A percentile compares a stretch with the other conserved stretches of the same genome.
phyloP scores from a whole-genome alignment of 768 basidiomycete species.

The Pleurotus giganteus region DNA sequence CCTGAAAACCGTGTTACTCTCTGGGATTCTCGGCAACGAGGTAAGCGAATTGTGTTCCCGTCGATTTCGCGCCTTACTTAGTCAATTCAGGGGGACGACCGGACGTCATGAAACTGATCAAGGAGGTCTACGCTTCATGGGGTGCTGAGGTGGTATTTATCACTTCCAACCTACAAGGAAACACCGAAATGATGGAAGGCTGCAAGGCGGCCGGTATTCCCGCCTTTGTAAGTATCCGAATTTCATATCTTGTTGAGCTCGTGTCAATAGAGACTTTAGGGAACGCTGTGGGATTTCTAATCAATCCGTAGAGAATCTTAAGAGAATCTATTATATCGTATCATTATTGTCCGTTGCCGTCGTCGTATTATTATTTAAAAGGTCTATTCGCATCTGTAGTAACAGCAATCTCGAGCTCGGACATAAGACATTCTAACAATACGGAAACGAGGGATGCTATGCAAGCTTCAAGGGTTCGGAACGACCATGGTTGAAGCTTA shows the following conservation, averaged over 20 bases:
- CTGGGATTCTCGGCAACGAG: slow-evolving; percentile 77
- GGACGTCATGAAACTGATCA: slow-evolving; percentile 75
- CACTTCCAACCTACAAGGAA: slow-evolving; percentile 76
- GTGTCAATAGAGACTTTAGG: slow-evolving; percentile 25
- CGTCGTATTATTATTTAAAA: background rate
- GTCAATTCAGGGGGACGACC: slow-evolving; percentile 56
- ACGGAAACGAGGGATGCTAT: background rate
- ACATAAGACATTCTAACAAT: background rate
- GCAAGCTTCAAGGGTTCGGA: too few species aligned
- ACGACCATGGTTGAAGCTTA: slow-evolving; percentile 1
- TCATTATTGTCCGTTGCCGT: slow-evolving; percentile 8
- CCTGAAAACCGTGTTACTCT: slow-evolving; percentile 65
- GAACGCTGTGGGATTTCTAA: slow-evolving; percentile 76
- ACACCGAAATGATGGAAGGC: slow-evolving; percentile 80
- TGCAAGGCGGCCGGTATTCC: slow-evolving; percentile 72
- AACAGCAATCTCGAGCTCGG: slow-evolving; percentile 1
- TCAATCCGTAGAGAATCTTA: slow-evolving; percentile 5
- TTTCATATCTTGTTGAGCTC: background rate
- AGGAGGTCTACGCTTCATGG: slow-evolving; percentile 74
- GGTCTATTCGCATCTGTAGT: slow-evolving; percentile 9
- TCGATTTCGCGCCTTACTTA: background rate
- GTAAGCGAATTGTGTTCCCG: slow-evolving; percentile 23
- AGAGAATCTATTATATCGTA: background rate
- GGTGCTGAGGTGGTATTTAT: slow-evolving; percentile 82
- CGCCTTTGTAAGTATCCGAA: slow-evolving; percentile 46